These are phyloP conservation scores for Dimargaris verticillata DNA, from an alignment of 192 early-diverging fungal genomes.

Conservation along the genomic window DNA sequence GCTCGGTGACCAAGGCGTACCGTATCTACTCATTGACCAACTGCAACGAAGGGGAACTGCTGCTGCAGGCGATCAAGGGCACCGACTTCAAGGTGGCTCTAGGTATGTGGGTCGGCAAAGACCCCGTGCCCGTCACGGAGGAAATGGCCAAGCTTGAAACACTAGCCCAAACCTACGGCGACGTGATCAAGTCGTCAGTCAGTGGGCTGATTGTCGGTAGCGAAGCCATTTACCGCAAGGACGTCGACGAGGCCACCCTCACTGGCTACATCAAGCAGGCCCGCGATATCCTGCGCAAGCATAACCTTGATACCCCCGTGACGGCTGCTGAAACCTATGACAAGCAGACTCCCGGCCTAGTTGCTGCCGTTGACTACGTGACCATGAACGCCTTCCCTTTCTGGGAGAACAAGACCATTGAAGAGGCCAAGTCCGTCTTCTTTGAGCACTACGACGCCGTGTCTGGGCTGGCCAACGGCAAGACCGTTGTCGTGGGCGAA, in stretches of 20 bases:
- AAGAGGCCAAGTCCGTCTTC: conserved; percentile 30
- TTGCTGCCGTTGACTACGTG: conserved; percentile 36
- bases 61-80: conserved; percentile 40
- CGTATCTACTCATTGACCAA: conserved; percentile 46
- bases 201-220: conserved; percentile 40
- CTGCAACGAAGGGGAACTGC: conserved; percentile 40
- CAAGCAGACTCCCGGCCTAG: conserved; percentile 16
- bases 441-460: conserved; percentile 32
- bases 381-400: conserved; percentile 52
- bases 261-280: conserved; percentile 28
- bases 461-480: conserved; percentile 25
- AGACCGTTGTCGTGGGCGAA: conserved; percentile 43
- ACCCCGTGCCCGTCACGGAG: conserved; percentile 21
- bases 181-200: conserved; percentile 24
- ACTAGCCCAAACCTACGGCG: conserved; percentile 21
- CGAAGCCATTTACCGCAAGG: conserved; percentile 42
- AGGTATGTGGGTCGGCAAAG: conserved; percentile 45
- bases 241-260: conserved; percentile 24
- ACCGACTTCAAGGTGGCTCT: conserved; percentile 41
- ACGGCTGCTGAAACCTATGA: conserved; percentile 25
- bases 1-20: conserved; percentile 33
- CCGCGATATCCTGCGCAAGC: conserved; percentile 22
- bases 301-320: conserved; percentile 22
- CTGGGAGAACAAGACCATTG: conserved; percentile 36
- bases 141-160: conserved; percentile 24